phyloP scores from a whole-genome alignment of 2,329 filamentous ascomycete species.

The Xylariaceae sp. region DNA sequence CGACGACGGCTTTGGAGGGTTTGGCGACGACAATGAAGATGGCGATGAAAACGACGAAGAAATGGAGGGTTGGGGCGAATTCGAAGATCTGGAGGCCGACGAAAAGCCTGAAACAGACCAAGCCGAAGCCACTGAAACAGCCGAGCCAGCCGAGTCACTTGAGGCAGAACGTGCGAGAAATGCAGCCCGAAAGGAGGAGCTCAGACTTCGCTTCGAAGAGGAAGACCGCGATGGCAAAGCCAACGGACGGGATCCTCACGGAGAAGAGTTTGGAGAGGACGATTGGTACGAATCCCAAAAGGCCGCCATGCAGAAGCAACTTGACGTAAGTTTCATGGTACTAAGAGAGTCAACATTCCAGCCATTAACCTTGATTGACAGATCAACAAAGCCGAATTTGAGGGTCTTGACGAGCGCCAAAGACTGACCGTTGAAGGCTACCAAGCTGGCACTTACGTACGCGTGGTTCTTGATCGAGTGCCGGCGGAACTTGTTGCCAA shows the following conservation, averaged over 20 bases:
- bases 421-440: constrained; percentile 83
- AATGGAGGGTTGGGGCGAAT: constrained; percentile 51
- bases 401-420: constrained; percentile 78
- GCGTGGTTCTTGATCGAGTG: constrained; percentile 83
- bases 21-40: constrained; percentile 62
- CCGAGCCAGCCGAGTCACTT: constrained; percentile 50
- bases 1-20: constrained; percentile 49
- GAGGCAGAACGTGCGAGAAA: constrained; percentile 89
- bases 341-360: no score
- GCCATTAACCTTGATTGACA: neutral
- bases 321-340: constrained; percentile 45
- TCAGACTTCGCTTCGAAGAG: constrained; percentile 91
- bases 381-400: constrained; percentile 94
- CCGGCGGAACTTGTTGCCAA: constrained; percentile 83
- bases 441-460: constrained; percentile 88
- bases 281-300: constrained; percentile 99
- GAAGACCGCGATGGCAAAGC: constrained; percentile 81
- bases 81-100: constrained; percentile 80
- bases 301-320: constrained; percentile 87
- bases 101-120: constrained; percentile 40
- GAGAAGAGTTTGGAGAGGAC: constrained; percentile 89
- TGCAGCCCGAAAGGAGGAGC: constrained; percentile 86
- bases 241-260: constrained; percentile 59
- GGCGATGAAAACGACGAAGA: constrained; percentile 12
- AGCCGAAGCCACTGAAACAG: constrained; percentile 37